phyloP scores from a whole-genome alignment of 345 rosid genomes.

The Melaleuca quinquenervia region DNA sequence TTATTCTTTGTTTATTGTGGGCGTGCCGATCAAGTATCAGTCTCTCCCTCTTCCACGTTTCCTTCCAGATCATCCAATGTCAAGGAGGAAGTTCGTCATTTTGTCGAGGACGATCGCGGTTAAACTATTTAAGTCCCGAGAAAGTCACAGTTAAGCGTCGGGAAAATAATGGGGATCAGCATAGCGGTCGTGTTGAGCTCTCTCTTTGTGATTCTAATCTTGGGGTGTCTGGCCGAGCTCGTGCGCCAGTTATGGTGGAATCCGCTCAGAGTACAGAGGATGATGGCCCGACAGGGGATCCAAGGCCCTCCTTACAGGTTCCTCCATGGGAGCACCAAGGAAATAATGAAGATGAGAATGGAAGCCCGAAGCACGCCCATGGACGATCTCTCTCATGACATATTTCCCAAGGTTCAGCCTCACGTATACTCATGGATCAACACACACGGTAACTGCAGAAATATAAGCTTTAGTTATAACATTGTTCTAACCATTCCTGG shows the following conservation, averaged over 20 bases:
- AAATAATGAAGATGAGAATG: not conserved
- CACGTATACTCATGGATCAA: not conserved
- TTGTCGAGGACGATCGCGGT: not conserved
- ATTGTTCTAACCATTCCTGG: not conserved
- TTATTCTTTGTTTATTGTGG: not conserved
- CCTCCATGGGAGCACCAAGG: not conserved
- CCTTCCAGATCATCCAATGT: not conserved
- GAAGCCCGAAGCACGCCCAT: not conserved
- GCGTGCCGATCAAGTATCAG: too few species aligned
- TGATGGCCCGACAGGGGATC: not conserved
- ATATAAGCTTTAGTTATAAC: not conserved
- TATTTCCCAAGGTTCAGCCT: not conserved
- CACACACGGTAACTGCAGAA: not conserved
- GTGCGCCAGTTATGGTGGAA: not conserved
- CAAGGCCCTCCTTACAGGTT: not conserved
- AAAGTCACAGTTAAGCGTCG: not conserved
- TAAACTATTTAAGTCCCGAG: not conserved
- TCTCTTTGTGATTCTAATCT: not conserved
- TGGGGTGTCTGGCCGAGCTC: not conserved
- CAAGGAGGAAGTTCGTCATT: not conserved
- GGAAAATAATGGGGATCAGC: not conserved
- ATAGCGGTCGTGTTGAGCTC: not conserved
- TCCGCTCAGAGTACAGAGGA: not conserved
- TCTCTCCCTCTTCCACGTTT: not conserved
- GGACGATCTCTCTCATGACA: not conserved